Base-by-base conservation (phyloP, 352 stramenopile species). In the Phytopythium delawarense region DNA sequence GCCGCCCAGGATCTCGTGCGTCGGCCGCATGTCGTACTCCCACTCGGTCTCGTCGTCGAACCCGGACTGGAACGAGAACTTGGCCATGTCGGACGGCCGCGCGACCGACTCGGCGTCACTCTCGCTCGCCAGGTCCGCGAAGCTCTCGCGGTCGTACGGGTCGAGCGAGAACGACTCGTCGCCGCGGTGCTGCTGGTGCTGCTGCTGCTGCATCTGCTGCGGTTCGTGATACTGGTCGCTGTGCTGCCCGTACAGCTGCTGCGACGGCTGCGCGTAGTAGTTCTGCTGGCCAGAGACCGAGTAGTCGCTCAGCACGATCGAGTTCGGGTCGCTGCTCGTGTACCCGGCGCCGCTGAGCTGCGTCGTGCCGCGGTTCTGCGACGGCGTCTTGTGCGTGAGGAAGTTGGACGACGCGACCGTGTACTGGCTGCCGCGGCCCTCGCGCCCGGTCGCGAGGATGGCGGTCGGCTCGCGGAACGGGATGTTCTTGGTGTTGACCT, bases 21-120 rank as follows among this genome's bases (percentile, higher is more conserved):
- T 79, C 39, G 54, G 54, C 20, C 64, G 70, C 49, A 62, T 70
- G 67, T 91, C 82, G 62, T 78, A 91, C 51, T 89, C 82, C 78
- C 78, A 91, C 53, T 91, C 82, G 12, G 74, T 70, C 40, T 88
- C 78, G 61, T 89, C 76, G 59, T 89, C 79, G 64, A 87, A 91
- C 30, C 72, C 79, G 13, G 82, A 88, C 62, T 87, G 76, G 72
- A 91, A 89, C 58, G 82, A 91, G 51, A 87, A 87, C 63, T 91
- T 91, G 70, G 59, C 80, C 28, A 65, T 71, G 35, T 89, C 82
- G 8, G 82, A 89, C 61, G 74, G 79, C 2, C 70, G 69, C 12
- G 80, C 75, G 40, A 70, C 76, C 62, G 67, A 64, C 50, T 78
- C 71, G 23, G 73, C 53, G 51, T 63, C 59, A 40, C 75, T 63